Conservation (phyloP, 1,284 basidiomycete species). For the Cryptococcus hybrid region DNA sequence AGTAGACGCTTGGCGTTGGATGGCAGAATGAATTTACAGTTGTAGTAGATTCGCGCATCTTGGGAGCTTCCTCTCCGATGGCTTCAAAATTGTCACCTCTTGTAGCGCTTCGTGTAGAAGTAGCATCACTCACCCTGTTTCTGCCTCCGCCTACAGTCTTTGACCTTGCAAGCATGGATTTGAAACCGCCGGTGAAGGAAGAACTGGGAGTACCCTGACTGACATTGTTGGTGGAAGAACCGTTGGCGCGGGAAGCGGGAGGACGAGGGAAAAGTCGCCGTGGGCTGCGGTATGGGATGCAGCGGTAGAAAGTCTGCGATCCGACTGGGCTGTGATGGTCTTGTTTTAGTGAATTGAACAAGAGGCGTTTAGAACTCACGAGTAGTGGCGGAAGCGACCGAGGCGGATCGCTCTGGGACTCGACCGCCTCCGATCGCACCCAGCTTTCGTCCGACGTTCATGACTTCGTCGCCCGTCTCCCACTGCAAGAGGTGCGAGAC, state of each 20-base stretch:
- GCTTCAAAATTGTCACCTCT: slow-evolving; percentile 12
- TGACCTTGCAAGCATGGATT: slow-evolving; percentile 49
- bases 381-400: slow-evolving; percentile 11
- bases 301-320: slow-evolving; percentile 18
- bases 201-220: neutral
- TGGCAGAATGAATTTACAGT: too few relatives aligned
- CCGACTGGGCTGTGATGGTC: slow-evolving; percentile 14
- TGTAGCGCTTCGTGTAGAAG: slow-evolving; percentile 25
- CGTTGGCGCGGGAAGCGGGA: slow-evolving; percentile 21
- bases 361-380: neutral
- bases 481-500: slow-evolving; percentile 42
- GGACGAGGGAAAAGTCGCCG: slow-evolving; percentile 38
- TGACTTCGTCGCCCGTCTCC: slow-evolving; percentile 44
- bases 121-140: slow-evolving; percentile 25
- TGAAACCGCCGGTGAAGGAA: slow-evolving; percentile 43
- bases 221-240: slow-evolving; percentile 21
- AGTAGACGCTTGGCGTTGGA: neutral
- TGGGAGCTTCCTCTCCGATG: slow-evolving; percentile 22
- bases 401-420: slow-evolving; percentile 10
- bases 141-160: slow-evolving; percentile 29
- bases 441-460: slow-evolving; percentile 30
- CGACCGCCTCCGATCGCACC: slow-evolving; percentile 24
- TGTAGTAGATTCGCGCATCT: slow-evolving; percentile 5
- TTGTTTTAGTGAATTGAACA: too few relatives aligned
- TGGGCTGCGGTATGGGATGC: slow-evolving; percentile 3